These are phyloP conservation scores for Wickerhamiella australiensis DNA, from an alignment of 805 yeast species.

Conservation along the genomic window DNA sequence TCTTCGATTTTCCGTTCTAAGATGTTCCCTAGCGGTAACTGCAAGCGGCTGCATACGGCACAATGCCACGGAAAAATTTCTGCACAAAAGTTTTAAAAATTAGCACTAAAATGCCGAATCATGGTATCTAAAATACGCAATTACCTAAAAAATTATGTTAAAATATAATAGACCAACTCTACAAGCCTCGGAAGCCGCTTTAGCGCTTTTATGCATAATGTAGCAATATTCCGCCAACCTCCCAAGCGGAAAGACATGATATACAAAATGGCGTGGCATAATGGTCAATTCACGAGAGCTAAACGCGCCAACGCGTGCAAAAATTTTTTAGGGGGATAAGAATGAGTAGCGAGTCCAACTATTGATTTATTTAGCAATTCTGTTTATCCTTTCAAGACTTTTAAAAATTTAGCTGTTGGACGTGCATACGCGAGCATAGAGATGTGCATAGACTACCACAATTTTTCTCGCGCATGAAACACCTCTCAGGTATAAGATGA, in stretches of 20 bases:
- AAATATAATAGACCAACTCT: neutral
- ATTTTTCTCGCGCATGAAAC: neutral
- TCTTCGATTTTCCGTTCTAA: neutral
- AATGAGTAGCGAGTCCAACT: neutral
- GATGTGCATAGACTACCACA: neutral
- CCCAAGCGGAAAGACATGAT: neutral
- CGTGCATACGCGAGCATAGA: neutral
- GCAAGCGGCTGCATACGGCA: neutral
- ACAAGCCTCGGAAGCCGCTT: neutral
- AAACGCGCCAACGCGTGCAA: neutral
- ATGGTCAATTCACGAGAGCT: neutral
- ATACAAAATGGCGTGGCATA: neutral
- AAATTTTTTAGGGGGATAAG: neutral
- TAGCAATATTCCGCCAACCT: neutral
- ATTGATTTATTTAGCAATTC: neutral
- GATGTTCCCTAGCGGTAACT: constrained; percentile 1
- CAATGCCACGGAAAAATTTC: neutral
- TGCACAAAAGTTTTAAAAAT: neutral
- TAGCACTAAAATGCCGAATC: neutral
- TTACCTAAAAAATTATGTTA: too few relatives aligned
- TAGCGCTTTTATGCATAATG: neutral
- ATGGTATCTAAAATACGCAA: neutral
- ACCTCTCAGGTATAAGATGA: neutral
- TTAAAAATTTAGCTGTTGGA: neutral
- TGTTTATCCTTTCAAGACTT: neutral